A percentile compares a stretch with the other conserved stretches of the same genome.
phyloP scores from a whole-genome alignment of 129 eudicot genomes.

The Arctium lappa region DNA sequence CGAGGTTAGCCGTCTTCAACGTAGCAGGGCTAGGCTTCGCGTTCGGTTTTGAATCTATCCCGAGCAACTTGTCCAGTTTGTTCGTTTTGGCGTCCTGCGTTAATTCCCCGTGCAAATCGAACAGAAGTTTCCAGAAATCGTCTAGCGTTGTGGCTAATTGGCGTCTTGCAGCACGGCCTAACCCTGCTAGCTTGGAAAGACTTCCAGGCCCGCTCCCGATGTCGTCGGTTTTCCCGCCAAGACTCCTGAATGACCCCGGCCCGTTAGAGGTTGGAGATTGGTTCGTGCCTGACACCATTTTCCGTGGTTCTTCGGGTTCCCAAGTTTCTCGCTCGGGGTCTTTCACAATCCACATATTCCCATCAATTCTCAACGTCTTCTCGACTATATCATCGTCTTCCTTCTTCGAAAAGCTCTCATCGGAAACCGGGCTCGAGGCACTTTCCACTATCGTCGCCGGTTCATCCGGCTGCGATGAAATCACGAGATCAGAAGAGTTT shows the following conservation, averaged over 20 bases:
- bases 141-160: constrained; percentile 71
- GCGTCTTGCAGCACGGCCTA: constrained; percentile 92
- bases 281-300: constrained; percentile 33
- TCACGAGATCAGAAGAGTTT: constrained; percentile 24
- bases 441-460: constrained; percentile 17
- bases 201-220: constrained; percentile 73
- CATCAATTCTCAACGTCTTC: constrained; percentile 53
- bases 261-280: constrained; percentile 60
- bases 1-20: constrained; percentile 29
- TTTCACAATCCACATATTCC: constrained; percentile 35
- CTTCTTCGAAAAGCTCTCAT: constrained; percentile 20
- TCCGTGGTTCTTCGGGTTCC: constrained; percentile 53
- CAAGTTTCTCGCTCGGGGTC: constrained; percentile 39
- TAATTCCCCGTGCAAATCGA: constrained; percentile 82
- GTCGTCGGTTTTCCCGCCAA: constrained; percentile 74
- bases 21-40: constrained; percentile 35
- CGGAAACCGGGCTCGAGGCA: constrained; percentile 14
- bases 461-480: constrained; percentile 28
- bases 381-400: constrained; percentile 45
- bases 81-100: constrained; percentile 66
- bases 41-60: constrained; percentile 49
- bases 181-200: constrained; percentile 81
- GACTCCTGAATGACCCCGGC: constrained; percentile 68
- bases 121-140: constrained; percentile 92
- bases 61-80: constrained; percentile 69